phyloP scores from a whole-genome alignment of 257 asterid genomes.

The Hygrophila difformis region DNA sequence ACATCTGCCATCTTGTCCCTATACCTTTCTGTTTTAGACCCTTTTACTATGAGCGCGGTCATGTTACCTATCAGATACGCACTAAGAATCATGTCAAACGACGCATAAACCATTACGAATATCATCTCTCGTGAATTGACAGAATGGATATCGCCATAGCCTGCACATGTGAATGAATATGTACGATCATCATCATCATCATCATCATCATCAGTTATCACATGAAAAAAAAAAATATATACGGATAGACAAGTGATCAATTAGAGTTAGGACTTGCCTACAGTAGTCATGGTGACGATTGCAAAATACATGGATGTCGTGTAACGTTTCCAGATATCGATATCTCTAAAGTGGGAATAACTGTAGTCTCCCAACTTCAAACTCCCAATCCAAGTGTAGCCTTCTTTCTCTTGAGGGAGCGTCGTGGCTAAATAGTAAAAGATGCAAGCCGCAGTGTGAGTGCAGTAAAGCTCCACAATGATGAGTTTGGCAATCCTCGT shows the following conservation, averaged over 20 bases:
- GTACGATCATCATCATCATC: too few relatives aligned
- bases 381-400: slow-evolving; percentile 96
- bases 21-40: slow-evolving; percentile 80
- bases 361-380: slow-evolving; percentile 71
- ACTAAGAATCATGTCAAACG: slow-evolving; percentile 87
- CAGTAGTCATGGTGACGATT: slow-evolving; percentile 93
- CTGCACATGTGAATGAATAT: slow-evolving; percentile 33
- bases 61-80: slow-evolving; percentile 95
- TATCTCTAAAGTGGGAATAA: slow-evolving; percentile 64
- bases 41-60: slow-evolving; percentile 94
- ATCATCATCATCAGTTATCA: too few relatives aligned
- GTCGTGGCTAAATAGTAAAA: slow-evolving; percentile 89
- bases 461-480: slow-evolving; percentile 74
- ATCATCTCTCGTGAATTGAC: slow-evolving; percentile 90
- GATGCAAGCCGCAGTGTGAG: slow-evolving; percentile 96
- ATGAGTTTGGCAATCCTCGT: slow-evolving; percentile 75
- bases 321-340: slow-evolving; percentile 77
- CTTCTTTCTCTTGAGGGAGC: slow-evolving; percentile 64
- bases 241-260: too few relatives aligned
- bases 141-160: slow-evolving; percentile 95
- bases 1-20: slow-evolving; percentile 85
- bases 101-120: slow-evolving; percentile 78
- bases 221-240: too few relatives aligned
- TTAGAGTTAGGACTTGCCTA: slow-evolving; percentile 45
- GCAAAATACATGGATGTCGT: slow-evolving; percentile 80